Evolutionary conservation across 169 alveolate genomes (phyloP), one percentile per base, ranked within the genome.

Genomic region (Eimeria maxima): DNA sequence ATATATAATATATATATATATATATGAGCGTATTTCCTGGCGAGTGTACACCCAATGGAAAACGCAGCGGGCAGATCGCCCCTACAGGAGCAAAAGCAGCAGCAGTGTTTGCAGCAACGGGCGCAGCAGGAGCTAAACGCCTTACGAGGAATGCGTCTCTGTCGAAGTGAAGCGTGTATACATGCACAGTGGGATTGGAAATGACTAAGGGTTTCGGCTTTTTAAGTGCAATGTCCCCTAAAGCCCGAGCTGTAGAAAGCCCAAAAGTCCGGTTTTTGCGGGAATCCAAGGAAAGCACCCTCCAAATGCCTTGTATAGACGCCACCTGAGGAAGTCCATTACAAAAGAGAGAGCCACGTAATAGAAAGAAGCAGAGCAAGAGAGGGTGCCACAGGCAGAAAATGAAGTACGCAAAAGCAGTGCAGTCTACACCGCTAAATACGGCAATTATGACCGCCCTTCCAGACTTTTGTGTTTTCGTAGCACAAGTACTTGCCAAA

Each of bases 141-240:
- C 93, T 11, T 42, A 93, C 96, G 13, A 93, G 57, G 89, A 93
- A 93, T 42, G 81, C 76, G 63, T 93, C 96, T 11, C 60, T 20
- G 42, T 78, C 96, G 50, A 93, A 93, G 88, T 93, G 60, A 4
- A 93, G 38, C 16, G 96, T 38, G 78, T 80, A 44, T 44, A 93
- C 88, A 18, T 80, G 93, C 6, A 93, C 87, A 18, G 87, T 86
- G 45, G 96, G 94, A 4, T 63, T 33, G 44, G 71, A 18, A 2
- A 44, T 33, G 50, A 93, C 90, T 18, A 93, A 50, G 24, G 45
- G 50, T 60, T 80, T 53, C n/a, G 96, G 95, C 18, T 4, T 33
- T 73, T 95, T 95, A 71, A 95, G 53, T 3, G 87, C 93, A 6
- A 38, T 55, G 60, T 95, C 96, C 22, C 96, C 96, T 76, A 95